A percentile compares a stretch with the other conserved stretches of the same genome.
Conservation (phyloP, 2,329 filamentous ascomycete genomes). For the Xylariomycetidae sp. region DNA sequence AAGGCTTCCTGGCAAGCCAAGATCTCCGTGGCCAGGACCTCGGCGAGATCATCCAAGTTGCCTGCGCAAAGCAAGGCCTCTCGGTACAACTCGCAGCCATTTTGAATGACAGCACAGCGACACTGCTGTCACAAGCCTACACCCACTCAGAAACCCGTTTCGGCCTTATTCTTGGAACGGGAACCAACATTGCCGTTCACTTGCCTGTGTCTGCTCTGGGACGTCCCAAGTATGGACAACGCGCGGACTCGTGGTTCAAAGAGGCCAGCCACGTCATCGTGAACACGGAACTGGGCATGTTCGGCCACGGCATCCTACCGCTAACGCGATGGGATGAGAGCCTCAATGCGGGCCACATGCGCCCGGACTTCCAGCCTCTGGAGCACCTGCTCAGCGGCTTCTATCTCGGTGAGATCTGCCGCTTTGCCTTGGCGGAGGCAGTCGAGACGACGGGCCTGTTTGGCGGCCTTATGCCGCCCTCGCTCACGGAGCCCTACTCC, state of each 20-base stretch:
- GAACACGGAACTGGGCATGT: slow-evolving; percentile 64
- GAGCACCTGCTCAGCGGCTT: slow-evolving; percentile 53
- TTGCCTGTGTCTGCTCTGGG: slow-evolving; percentile 53
- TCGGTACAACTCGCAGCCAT: slow-evolving; percentile 53
- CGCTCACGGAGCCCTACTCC: slow-evolving; percentile 46
- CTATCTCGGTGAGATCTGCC: slow-evolving; percentile 60
- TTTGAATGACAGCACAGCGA: slow-evolving; percentile 63
- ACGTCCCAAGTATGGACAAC: slow-evolving; percentile 48
- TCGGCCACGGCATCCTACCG: slow-evolving; percentile 52
- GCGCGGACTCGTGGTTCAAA: slow-evolving; percentile 51
- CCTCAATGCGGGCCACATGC: slow-evolving; percentile 42
- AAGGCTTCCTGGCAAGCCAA: slow-evolving; percentile 55
- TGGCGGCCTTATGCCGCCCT: slow-evolving; percentile 50
- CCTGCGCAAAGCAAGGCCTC: slow-evolving; percentile 45
- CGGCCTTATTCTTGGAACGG: slow-evolving; percentile 61
- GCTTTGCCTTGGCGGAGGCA: slow-evolving; percentile 53
- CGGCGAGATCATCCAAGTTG: slow-evolving; percentile 49
- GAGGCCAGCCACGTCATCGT: slow-evolving; percentile 57
- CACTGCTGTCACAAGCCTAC: slow-evolving; percentile 59
- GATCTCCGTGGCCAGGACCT: slow-evolving; percentile 55
- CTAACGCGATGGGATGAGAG: slow-evolving; percentile 54
- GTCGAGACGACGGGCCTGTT: slow-evolving; percentile 48
- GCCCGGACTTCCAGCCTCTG: slow-evolving; percentile 38
- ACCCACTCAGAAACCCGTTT: slow-evolving; percentile 52
- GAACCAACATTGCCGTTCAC: slow-evolving; percentile 60